Evolutionary conservation across 768 basidiomycete species (phyloP).

Genomic region (Stropharia rugosoannulata): DNA sequence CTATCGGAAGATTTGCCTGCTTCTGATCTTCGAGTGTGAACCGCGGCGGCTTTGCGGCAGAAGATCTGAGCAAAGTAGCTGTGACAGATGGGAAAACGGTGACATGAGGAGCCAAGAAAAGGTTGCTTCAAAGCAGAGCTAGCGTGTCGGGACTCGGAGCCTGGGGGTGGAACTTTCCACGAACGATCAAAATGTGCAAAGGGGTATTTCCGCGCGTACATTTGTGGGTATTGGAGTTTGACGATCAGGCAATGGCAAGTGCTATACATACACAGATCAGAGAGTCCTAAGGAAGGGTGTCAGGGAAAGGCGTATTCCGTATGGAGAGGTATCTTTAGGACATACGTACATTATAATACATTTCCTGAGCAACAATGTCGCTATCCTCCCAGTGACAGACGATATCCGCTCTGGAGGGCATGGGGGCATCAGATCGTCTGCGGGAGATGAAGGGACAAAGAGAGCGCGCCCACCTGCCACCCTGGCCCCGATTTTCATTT

Average conservation of each 20-base stretch:
- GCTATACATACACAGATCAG: constrained; percentile 52
- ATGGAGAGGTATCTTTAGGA: constrained; percentile 8
- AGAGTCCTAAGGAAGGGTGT: constrained; percentile 53
- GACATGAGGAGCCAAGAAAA: background rate
- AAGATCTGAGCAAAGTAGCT: constrained; percentile 9
- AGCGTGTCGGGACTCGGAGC: background rate
- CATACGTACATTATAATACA: constrained; percentile 71
- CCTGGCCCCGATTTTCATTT: constrained; percentile 82
- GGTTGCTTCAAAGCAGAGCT: background rate
- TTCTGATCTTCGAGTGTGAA: constrained; percentile 37
- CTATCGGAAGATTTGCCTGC: constrained; percentile 17
- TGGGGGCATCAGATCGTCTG: constrained; percentile 10
- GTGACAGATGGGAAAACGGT: background rate
- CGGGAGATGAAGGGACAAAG: constrained; percentile 5
- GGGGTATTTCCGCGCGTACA: constrained; percentile 14
- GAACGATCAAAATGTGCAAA: constrained; percentile 4
- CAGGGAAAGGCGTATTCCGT: constrained; percentile 10
- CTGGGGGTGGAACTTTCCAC: constrained; percentile 6
- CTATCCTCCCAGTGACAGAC: constrained; percentile 88
- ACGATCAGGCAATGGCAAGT: constrained; percentile 40
- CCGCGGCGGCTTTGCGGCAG: constrained; percentile 34
- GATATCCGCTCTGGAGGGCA: constrained; percentile 64
- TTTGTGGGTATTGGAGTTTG: constrained; percentile 12
- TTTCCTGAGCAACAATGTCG: constrained; percentile 74
- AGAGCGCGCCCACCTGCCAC: constrained; percentile 63